Conservation (phyloP, 805 yeast genomes). For the Naumovozyma baii region DNA sequence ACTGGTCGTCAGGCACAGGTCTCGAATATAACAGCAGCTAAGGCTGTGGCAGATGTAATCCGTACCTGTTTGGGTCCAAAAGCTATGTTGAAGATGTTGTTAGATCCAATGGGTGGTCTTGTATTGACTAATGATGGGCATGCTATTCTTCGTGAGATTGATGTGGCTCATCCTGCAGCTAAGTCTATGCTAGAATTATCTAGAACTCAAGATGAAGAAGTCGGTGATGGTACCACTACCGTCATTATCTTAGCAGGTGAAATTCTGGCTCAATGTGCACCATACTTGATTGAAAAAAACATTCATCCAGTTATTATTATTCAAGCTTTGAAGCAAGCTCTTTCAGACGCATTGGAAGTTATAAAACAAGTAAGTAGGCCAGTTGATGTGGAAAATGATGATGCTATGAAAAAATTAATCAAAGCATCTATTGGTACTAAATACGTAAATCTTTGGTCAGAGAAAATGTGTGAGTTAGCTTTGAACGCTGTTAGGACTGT, state of each 20-base stretch:
- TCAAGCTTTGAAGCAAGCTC: constrained; percentile 84
- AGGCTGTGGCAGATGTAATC: constrained; percentile 95
- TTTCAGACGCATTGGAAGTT: constrained; percentile 80
- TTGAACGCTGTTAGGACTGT: constrained; percentile 83
- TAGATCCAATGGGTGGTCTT: constrained; percentile 92
- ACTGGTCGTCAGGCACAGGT: constrained; percentile 96
- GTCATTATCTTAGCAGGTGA: constrained; percentile 97
- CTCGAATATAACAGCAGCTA: constrained; percentile 97
- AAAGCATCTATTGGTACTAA: constrained; percentile 93
- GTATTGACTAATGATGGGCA: constrained; percentile 97
- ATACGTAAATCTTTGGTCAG: constrained; percentile 84
- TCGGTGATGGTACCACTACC: constrained; percentile 96
- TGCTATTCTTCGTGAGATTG: constrained; percentile 94
- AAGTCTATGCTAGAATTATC: constrained; percentile 95
- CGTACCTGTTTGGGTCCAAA: constrained; percentile 98
- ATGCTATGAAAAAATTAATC: constrained; percentile 77
- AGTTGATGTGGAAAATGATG: constrained; percentile 75
- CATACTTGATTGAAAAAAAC: constrained; percentile 79
- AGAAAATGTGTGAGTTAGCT: constrained; percentile 82
- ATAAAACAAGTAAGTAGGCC: constrained; percentile 76
- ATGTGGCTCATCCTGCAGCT: constrained; percentile 97
- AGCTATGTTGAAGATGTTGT: constrained; percentile 95
- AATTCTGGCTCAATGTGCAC: constrained; percentile 88
- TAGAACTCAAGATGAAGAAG: constrained; percentile 97
- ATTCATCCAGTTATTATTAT: constrained; percentile 96